Base-by-base conservation (phyloP, 2,329 filamentous ascomycete genomes). In the Basipetospora chlamydospora region DNA sequence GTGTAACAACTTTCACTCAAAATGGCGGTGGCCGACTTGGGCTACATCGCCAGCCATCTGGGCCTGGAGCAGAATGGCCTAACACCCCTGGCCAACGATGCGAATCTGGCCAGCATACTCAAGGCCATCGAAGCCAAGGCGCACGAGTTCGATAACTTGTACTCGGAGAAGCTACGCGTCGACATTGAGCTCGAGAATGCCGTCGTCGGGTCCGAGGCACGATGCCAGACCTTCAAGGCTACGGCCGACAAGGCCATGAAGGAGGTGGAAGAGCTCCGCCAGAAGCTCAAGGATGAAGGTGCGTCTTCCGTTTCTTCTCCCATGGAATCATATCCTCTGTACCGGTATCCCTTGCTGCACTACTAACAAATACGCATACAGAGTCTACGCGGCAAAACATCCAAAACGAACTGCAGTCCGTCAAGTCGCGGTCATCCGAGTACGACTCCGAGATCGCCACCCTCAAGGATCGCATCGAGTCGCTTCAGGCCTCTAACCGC, bases 111-210 rank as follows among this genome's bases (percentile, higher is more conserved):
- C 40, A 64, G 72, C 28, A 66, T 98, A 36, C 69, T 98, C 28
- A 66, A 73, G 43, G 78, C 81, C 18, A 73, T 96, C 37, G 71
- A 78, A 17, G 62, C 65, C 21, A 94, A 90, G 56, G 85, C 83
- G 25, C 81, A 78, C 48, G 85, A 94, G 49, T 79, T 74, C 48
- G 85, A 94, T 52, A 71, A 77, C 26, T 61, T 94, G 28, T 84
- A 80, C 48, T 79, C 88, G 8, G 83, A 93, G 45, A 96, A 95
- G 60, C 69, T 95, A 30, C 79, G 84, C 46, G 65, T 83, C 31
- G 85, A 94, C 49, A 90, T 98, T 30, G 87, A 96, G 62, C 71
- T 96, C 6, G 90, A 98, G 56, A 90, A 85, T 56, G 80, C 80
- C 13, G 79, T 94, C 33, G 79, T 86, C 47, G 81, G 73, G 45